These are phyloP conservation scores for Lichina pygmaea DNA, from an alignment of 495 filamentous ascomycete genomes.

Conservation along the genomic window DNA sequence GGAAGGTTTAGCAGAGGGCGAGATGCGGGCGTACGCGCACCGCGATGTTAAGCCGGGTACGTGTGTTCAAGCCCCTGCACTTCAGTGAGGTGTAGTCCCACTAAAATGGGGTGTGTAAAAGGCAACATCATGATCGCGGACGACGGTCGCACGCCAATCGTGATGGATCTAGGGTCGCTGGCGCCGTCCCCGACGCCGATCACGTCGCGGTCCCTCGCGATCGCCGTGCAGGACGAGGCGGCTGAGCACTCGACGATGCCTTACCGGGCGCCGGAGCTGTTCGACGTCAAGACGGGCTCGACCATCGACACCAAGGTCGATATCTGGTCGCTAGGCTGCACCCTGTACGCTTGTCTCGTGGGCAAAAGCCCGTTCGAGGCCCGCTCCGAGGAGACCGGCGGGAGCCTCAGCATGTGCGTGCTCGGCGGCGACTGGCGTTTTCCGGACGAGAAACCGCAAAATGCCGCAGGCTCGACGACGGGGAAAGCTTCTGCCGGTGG, in stretches of 20 bases:
- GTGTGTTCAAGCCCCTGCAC: not conserved
- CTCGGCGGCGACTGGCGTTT: conserved; percentile 84
- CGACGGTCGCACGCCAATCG: conserved; percentile 58
- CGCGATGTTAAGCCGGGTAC: conserved; percentile 90
- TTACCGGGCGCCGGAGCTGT: conserved; percentile 89
- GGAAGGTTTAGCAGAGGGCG: conserved; percentile 42
- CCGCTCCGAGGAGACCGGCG: conserved; percentile 82
- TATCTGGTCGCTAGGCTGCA: conserved; percentile 93
- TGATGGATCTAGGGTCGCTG: conserved; percentile 96
- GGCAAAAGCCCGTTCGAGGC: conserved; percentile 94
- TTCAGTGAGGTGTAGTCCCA: not conserved
- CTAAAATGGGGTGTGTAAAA: conserved; percentile 7
- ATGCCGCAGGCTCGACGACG: not conserved
- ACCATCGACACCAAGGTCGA: conserved; percentile 92
- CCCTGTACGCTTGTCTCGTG: conserved; percentile 81
- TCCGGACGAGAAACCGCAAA: conserved; percentile 40
- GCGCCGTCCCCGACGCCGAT: conserved; percentile 77
- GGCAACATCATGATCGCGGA: conserved; percentile 95
- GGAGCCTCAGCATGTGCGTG: conserved; percentile 73
- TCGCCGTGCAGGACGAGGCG: conserved; percentile 77
- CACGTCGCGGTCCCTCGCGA: conserved; percentile 68
- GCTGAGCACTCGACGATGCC: conserved; percentile 97
- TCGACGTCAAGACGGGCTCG: conserved; percentile 86
- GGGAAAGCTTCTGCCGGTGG: conserved; percentile 14
- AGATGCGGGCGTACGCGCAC: conserved; percentile 66